Evolutionary conservation across 2,329 filamentous ascomycete species (phyloP).

Genomic region (Ophiocordyceps sinensis): DNA sequence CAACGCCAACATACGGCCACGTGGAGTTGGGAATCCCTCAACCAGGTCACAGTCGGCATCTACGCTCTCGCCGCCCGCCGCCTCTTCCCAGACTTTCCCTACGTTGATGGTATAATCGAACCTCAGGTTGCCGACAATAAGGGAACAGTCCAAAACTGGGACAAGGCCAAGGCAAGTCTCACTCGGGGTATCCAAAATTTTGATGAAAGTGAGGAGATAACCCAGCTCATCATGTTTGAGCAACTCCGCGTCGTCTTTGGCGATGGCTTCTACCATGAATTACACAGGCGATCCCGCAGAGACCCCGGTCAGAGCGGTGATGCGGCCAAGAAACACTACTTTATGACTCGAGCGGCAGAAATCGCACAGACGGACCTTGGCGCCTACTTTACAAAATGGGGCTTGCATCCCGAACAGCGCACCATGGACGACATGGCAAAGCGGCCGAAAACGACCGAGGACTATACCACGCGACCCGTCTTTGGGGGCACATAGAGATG

Average conservation of each 20-base stretch:
- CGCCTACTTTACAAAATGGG: conserved; percentile 2
- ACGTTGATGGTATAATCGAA: no score
- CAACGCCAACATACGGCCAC: conserved; percentile 1
- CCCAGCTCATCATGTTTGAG: conserved; percentile 2
- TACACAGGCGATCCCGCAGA: not conserved
- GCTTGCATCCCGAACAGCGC: conserved; percentile 1
- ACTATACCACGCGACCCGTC: not conserved
- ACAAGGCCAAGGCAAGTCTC: no score
- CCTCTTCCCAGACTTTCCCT: no score
- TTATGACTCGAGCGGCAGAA: not conserved
- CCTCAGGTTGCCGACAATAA: no score
- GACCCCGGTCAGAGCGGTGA: not conserved
- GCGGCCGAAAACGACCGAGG: not conserved
- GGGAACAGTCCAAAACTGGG: no score
- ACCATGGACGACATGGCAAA: not conserved
- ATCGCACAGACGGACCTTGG: not conserved
- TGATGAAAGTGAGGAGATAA: no score
- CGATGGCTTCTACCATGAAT: not conserved
- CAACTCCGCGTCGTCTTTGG: conserved; percentile 2
- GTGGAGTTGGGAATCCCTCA: not conserved
- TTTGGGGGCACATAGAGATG: not conserved
- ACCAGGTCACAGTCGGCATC: not conserved
- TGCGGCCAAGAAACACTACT: not conserved
- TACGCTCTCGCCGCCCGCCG: not conserved
- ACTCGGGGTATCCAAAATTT: no score